Conservation (phyloP, 2,329 filamentous ascomycete genomes). For the Rhynchosporium graminicola region DNA sequence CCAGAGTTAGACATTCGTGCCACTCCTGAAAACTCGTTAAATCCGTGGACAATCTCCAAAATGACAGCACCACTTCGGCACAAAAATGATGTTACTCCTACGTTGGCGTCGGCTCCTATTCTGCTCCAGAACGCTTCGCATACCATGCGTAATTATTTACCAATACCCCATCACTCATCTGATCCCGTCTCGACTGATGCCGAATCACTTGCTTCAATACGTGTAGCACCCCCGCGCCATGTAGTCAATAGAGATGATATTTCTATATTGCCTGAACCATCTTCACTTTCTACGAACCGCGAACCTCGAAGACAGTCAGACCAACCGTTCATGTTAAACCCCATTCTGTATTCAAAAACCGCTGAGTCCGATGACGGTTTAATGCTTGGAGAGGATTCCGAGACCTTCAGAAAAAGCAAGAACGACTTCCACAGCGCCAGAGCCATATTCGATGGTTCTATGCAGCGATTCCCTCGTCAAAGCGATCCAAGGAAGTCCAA, state of each 20-base stretch:
- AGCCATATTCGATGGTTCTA: constrained; percentile 20
- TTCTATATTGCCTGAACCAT: constrained; percentile 2
- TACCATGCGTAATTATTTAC: constrained; percentile 12
- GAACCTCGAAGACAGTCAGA: neutral
- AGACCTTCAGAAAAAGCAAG: constrained; percentile 10
- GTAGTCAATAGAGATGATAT: constrained; percentile 15
- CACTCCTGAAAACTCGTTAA: constrained; percentile 32
- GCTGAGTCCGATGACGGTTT: constrained; percentile 20
- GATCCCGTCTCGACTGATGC: constrained; percentile 19
- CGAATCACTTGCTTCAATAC: neutral
- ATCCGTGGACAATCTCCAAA: constrained; percentile 47
- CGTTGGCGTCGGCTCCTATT: neutral
- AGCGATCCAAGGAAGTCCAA: constrained; percentile 12
- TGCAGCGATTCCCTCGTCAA: constrained; percentile 25
- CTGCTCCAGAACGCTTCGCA: neutral
- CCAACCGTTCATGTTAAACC: neutral
- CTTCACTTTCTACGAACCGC: neutral
- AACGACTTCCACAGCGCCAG: constrained; percentile 36
- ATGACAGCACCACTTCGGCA: constrained; percentile 36
- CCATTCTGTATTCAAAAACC: neutral
- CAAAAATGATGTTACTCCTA: neutral
- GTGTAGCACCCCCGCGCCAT: constrained; percentile 5
- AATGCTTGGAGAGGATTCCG: constrained; percentile 15
- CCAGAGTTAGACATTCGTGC: neutral
- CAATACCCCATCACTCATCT: constrained; percentile 24